phyloP scores from a whole-genome alignment of 495 filamentous ascomycete species.

The Penicillium parvum region DNA sequence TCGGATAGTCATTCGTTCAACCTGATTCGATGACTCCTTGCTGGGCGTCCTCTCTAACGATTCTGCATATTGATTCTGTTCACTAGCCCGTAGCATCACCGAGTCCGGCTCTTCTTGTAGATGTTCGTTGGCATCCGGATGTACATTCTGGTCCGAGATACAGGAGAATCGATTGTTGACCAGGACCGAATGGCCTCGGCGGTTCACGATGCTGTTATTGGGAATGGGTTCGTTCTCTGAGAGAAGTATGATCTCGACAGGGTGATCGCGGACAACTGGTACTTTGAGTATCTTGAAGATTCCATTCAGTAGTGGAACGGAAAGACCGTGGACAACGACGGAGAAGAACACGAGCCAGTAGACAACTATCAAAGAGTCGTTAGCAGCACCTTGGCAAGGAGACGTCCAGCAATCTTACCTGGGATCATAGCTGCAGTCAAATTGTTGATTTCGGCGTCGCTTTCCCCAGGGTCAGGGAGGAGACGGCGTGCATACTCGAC shows the following conservation, averaged over 20 bases:
- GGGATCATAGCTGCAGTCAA: slow-evolving; percentile 47
- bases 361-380: slow-evolving; percentile 33
- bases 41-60: slow-evolving; percentile 2
- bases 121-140: not conserved
- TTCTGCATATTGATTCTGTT: not conserved
- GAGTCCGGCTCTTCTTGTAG: not conserved
- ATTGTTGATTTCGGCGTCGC: slow-evolving; percentile 49
- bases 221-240: slow-evolving; percentile 49
- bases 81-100: not conserved
- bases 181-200: slow-evolving; percentile 40
- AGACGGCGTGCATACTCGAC: slow-evolving; percentile 52
- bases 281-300: slow-evolving; percentile 45
- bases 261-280: slow-evolving; percentile 47
- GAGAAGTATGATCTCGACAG: slow-evolving; percentile 44
- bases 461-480: slow-evolving; percentile 46
- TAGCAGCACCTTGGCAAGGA: too few species aligned
- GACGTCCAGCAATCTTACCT: slow-evolving; percentile 18
- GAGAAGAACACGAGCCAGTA: slow-evolving; percentile 58
- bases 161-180: slow-evolving; percentile 53
- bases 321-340: slow-evolving; percentile 54
- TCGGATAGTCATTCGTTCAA: slow-evolving; percentile 3
- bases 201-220: slow-evolving; percentile 46
- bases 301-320: slow-evolving; percentile 47
- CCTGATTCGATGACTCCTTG: slow-evolving; percentile 6
- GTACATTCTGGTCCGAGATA: not conserved